Conservation (phyloP, 345 rosid species). For the Excoecaria agallocha region DNA sequence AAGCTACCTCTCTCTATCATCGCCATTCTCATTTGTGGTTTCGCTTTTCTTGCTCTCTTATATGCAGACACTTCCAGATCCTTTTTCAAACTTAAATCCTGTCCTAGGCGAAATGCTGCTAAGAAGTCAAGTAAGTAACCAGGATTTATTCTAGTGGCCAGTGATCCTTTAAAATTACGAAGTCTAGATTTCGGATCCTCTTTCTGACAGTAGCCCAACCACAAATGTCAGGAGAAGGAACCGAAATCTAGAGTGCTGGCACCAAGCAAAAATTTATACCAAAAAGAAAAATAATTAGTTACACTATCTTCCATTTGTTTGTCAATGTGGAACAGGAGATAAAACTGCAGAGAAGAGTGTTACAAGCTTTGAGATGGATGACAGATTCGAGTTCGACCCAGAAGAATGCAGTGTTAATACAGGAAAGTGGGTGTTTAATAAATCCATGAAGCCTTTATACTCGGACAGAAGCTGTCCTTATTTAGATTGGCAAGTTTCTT, state of each 20-base stretch:
- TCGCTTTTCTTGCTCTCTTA: constrained; percentile 60
- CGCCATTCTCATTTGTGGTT: constrained; percentile 39
- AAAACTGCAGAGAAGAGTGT: constrained; percentile 27
- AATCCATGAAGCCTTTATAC: constrained; percentile 59
- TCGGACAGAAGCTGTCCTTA: constrained; percentile 79
- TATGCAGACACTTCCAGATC: constrained; percentile 55
- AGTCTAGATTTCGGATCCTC: too few species aligned
- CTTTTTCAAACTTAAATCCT: constrained; percentile 44
- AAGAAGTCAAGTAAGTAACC: constrained; percentile 51
- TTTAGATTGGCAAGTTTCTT: constrained; percentile 70
- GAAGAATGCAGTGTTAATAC: constrained; percentile 72
- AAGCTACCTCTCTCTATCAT: constrained; percentile 60
- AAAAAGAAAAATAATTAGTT: too few species aligned
- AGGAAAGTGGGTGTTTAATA: constrained; percentile 83
- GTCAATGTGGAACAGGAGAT: constrained; percentile 22
- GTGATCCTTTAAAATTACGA: too few species aligned
- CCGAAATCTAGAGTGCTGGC: too few species aligned
- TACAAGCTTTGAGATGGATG: constrained; percentile 50
- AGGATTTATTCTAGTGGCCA: too few species aligned
- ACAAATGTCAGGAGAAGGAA: too few species aligned
- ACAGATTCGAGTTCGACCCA: constrained; percentile 79
- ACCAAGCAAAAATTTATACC: too few species aligned
- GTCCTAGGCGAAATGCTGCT: constrained; percentile 44
- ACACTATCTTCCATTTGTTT: too few species aligned
- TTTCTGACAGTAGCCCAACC: too few species aligned